phyloP scores from a whole-genome alignment of 352 stramenopile species.

The Globisporangium apiculatum region DNA sequence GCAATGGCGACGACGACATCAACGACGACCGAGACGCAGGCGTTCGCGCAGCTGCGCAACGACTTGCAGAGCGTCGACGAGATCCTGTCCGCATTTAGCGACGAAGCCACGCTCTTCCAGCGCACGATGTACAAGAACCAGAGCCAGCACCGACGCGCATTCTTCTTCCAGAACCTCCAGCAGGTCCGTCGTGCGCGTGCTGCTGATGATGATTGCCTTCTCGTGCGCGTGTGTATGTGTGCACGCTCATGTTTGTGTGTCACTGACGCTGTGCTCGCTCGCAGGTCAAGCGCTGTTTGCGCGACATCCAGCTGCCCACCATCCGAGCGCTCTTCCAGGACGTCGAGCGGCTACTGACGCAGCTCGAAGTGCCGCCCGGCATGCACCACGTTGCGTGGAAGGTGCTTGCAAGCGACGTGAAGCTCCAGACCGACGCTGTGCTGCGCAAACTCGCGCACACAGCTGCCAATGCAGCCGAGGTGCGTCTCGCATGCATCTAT shows the following conservation, averaged over 20 bases:
- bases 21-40: constrained; percentile 13
- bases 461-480: constrained; percentile 23
- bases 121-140: constrained; percentile 87
- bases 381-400: constrained; percentile 81
- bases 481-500: constrained; percentile 2
- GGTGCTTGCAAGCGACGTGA: constrained; percentile 49
- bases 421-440: constrained; percentile 34
- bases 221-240: background rate
- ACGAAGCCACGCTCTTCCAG: constrained; percentile 66
- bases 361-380: constrained; percentile 32
- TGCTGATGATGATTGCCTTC: background rate
- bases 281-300: constrained; percentile 62
- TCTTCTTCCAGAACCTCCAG: constrained; percentile 79
- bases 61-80: constrained; percentile 32
- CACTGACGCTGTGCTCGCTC: background rate
- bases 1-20: background rate
- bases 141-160: constrained; percentile 76
- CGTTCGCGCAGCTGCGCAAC: constrained; percentile 27
- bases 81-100: constrained; percentile 26
- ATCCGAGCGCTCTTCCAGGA: constrained; percentile 32
- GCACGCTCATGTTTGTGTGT: background rate
- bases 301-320: constrained; percentile 32
- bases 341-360: constrained; percentile 29
- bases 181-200: constrained; percentile 17
- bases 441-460: constrained; percentile 38